Conservation (phyloP, 2,329 filamentous ascomycete genomes). For the Penicillium sclerotiorum region DNA sequence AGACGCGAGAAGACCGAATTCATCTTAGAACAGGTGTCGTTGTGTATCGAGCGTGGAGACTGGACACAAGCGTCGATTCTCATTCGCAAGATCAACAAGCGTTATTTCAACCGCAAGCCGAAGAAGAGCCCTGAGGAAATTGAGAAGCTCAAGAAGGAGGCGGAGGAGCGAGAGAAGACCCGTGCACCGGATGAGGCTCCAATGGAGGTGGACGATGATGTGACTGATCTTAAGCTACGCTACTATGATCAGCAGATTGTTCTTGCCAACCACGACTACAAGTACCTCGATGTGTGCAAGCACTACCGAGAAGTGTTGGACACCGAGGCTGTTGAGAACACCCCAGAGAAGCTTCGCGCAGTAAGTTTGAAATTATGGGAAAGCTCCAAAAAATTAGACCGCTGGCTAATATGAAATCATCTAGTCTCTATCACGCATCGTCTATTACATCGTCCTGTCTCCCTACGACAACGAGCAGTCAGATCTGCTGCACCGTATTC, state of each 20-base stretch:
- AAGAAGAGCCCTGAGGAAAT: conserved; percentile 89
- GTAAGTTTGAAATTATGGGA: conserved; percentile 56
- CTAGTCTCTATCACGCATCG: conserved; percentile 87
- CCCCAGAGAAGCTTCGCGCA: conserved; percentile 79
- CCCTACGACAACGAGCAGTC: conserved; percentile 99
- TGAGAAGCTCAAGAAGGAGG: conserved; percentile 86
- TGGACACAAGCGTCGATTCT: conserved; percentile 96
- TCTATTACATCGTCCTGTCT: conserved; percentile 95
- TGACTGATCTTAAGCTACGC: conserved; percentile 90
- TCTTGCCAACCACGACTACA: conserved; percentile 93
- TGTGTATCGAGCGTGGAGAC: conserved; percentile 94
- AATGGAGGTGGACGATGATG: conserved; percentile 79
- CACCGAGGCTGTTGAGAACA: conserved; percentile 91
- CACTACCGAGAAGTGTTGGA: conserved; percentile 96
- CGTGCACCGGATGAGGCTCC: conserved; percentile 76
- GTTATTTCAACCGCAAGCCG: conserved; percentile 84
- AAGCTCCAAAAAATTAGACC: conserved; percentile 8
- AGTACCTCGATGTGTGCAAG: conserved; percentile 97
- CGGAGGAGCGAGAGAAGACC: conserved; percentile 73
- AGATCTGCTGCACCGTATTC: conserved; percentile 91
- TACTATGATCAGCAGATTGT: conserved; percentile 98
- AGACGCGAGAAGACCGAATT: conserved; percentile 98
- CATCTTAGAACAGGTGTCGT: conserved; percentile 88
- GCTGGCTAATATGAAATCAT: too few relatives aligned
- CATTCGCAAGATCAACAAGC: conserved; percentile 94